Conservation (phyloP, 1,284 basidiomycete genomes). For the Fomitopsis pinicola region DNA sequence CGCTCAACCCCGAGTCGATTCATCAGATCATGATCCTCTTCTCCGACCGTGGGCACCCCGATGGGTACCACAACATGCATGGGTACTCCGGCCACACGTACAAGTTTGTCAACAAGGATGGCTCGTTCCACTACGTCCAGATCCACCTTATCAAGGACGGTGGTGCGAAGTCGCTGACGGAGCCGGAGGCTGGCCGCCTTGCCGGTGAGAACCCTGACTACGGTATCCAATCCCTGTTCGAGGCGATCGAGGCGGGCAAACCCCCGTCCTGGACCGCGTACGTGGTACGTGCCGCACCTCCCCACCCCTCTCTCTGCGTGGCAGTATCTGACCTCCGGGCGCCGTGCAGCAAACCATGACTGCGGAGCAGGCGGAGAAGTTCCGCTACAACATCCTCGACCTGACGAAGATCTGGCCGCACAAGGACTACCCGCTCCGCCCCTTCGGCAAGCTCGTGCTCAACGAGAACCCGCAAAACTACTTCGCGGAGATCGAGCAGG, state of each 20-base stretch:
- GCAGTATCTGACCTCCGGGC: not conserved
- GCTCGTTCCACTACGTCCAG: slow-evolving; percentile 81
- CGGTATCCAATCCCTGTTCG: slow-evolving; percentile 71
- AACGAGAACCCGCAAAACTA: slow-evolving; percentile 86
- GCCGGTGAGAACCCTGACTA: slow-evolving; percentile 82
- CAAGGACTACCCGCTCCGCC: slow-evolving; percentile 80
- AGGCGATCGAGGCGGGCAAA: slow-evolving; percentile 75
- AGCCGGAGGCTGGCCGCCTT: slow-evolving; percentile 49
- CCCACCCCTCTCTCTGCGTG: not conserved
- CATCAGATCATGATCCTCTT: slow-evolving; percentile 91
- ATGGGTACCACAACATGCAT: slow-evolving; percentile 80
- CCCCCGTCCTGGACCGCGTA: slow-evolving; percentile 79
- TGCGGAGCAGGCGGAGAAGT: slow-evolving; percentile 82
- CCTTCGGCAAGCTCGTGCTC: slow-evolving; percentile 81
- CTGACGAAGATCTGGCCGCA: slow-evolving; percentile 91
- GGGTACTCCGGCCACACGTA: slow-evolving; percentile 93
- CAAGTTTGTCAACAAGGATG: slow-evolving; percentile 83
- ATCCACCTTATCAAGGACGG: slow-evolving; percentile 75
- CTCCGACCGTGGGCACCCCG: slow-evolving; percentile 88
- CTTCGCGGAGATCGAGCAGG: slow-evolving; percentile 85
- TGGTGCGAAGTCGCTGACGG: slow-evolving; percentile 76
- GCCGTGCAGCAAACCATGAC: slow-evolving; percentile 80
- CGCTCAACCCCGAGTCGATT: slow-evolving; percentile 88
- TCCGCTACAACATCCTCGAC: slow-evolving; percentile 87
- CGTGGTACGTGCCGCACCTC: slow-evolving; percentile 31